phyloP scores from a whole-genome alignment of 2,329 filamentous ascomycete species.

The Zalaria obscura region DNA sequence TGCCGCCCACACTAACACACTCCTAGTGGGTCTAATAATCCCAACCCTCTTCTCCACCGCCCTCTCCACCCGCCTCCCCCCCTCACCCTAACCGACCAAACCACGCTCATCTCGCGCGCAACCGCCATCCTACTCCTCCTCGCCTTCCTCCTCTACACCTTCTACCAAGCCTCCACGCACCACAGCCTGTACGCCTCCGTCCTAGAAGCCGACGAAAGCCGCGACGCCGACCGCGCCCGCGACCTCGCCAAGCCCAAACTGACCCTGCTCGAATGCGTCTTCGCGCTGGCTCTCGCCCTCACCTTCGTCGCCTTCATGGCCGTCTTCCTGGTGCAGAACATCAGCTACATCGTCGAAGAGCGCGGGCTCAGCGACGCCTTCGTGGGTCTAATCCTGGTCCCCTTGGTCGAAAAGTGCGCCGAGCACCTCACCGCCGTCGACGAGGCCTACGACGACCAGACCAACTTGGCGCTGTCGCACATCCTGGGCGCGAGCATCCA shows the following conservation, averaged over 20 bases:
- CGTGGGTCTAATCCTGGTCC: conserved; percentile 60
- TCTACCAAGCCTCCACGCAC: conserved; percentile 63
- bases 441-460: conserved; percentile 66
- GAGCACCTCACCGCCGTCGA: conserved; percentile 75
- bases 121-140: conserved; percentile 57
- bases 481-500: conserved; percentile 79
- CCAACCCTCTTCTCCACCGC: conserved; percentile 40
- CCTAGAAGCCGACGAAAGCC: conserved; percentile 55
- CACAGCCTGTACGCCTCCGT: conserved; percentile 66
- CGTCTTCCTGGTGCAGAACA: conserved; percentile 62
- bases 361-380: conserved; percentile 41
- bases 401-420: conserved; percentile 71
- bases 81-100: conserved; percentile 31
- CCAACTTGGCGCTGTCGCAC: conserved; percentile 71
- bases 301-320: conserved; percentile 61
- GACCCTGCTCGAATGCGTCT: conserved; percentile 56
- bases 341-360: conserved; percentile 43
- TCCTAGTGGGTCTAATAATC: conserved; percentile 30
- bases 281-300: conserved; percentile 52
- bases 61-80: conserved; percentile 9
- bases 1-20: conserved; percentile 1
- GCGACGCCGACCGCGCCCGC: conserved; percentile 48
- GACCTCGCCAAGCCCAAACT: conserved; percentile 52
- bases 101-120: conserved; percentile 54
- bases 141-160: conserved; percentile 47